Evolutionary conservation across 164 flowering plant species (phyloP).

Genomic region (Stephania yunnanensis): DNA sequence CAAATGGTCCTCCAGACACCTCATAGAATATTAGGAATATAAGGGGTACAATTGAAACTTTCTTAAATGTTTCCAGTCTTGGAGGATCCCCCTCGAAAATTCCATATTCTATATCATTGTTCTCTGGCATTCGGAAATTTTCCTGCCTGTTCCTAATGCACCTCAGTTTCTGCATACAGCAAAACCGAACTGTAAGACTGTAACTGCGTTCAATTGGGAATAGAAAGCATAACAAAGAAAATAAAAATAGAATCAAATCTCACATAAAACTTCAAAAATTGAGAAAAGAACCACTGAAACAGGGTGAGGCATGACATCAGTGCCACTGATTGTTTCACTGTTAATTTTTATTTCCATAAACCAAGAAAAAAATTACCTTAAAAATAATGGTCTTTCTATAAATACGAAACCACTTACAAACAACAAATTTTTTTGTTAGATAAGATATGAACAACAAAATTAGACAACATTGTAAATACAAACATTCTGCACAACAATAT

Average conservation of each 20-base stretch:
- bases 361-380: not conserved
- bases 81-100: conserved; percentile 5
- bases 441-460: not conserved
- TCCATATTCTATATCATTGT: not conserved
- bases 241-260: not conserved
- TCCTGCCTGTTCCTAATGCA: conserved; percentile 1
- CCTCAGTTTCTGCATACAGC: conserved; percentile 5
- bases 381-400: no score
- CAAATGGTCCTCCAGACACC: conserved; percentile 20
- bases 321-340: not conserved
- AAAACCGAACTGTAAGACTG: not conserved
- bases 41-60: conserved; percentile 11
- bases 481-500: not conserved
- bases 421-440: no score
- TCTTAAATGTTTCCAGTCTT: conserved; percentile 7
- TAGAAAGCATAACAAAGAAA: not conserved
- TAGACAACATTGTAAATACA: not conserved
- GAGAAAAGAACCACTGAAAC: not conserved
- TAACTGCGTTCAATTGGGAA: not conserved
- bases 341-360: not conserved
- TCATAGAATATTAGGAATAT: conserved; percentile 15
- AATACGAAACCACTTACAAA: no score
- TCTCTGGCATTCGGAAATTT: not conserved
- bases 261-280: not conserved
- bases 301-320: not conserved